Evolutionary conservation across 148 eudicot species (phyloP).

Genomic region (Hydrangea macrophylla): DNA sequence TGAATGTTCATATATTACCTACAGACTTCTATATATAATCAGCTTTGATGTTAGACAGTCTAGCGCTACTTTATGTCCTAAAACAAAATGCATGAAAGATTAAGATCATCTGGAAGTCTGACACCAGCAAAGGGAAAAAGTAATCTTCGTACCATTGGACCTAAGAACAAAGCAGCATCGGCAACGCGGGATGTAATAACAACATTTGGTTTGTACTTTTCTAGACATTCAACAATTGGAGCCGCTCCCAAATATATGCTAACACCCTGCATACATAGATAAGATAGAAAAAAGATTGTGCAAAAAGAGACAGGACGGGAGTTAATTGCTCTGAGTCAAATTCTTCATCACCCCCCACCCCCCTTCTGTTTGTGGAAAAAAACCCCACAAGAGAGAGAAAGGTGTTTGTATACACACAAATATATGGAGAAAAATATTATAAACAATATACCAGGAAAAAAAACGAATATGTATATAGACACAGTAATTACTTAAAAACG

Average conservation of each 20-base stretch:
- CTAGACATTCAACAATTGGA: constrained; percentile 85
- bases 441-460: neutral
- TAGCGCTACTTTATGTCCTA: too few relatives aligned
- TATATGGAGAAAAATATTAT: neutral
- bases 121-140: neutral
- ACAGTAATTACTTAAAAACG: constrained; percentile 7
- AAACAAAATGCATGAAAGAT: too few relatives aligned
- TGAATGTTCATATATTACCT: too few relatives aligned
- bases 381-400: too few relatives aligned
- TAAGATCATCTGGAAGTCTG: too few relatives aligned
- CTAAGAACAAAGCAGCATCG: constrained; percentile 94
- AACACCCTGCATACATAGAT: constrained; percentile 47
- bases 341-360: neutral
- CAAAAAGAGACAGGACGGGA: neutral
- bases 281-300: too few relatives aligned
- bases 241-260: constrained; percentile 93
- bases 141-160: constrained; percentile 72
- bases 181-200: constrained; percentile 93
- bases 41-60: neutral
- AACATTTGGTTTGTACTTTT: constrained; percentile 70
- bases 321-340: neutral
- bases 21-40: neutral
- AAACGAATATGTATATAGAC: constrained; percentile 26
- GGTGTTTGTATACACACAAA: too few relatives aligned
- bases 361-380: too few relatives aligned